Evolutionary conservation across 2,329 filamentous ascomycete genomes (phyloP).

Genomic region (Beauveria varroae): DNA sequence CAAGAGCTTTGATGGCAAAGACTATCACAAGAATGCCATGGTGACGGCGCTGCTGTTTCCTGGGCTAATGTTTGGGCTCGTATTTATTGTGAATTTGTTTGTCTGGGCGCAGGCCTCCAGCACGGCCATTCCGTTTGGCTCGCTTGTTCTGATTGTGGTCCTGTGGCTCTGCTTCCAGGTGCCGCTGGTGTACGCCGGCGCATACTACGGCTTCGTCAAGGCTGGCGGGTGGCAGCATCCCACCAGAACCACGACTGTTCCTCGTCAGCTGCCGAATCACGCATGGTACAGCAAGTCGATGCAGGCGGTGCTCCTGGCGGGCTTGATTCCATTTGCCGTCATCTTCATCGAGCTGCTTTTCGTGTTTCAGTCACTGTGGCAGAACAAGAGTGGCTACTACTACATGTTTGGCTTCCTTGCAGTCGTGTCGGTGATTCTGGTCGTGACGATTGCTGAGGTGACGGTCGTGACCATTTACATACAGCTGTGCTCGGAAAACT

Average conservation of each 20-base stretch:
- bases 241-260: constrained; percentile 63
- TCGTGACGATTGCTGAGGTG: constrained; percentile 73
- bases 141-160: constrained; percentile 61
- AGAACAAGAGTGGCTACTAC: constrained; percentile 87
- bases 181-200: constrained; percentile 73
- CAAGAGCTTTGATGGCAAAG: constrained; percentile 70
- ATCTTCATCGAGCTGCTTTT: constrained; percentile 84
- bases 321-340: constrained; percentile 76
- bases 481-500: constrained; percentile 77
- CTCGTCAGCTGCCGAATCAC: constrained; percentile 67
- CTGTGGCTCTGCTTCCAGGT: constrained; percentile 84
- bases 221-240: constrained; percentile 71
- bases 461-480: constrained; percentile 78
- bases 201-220: constrained; percentile 66
- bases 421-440: constrained; percentile 63
- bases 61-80: constrained; percentile 63
- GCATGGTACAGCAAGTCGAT: constrained; percentile 65
- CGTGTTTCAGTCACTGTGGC: constrained; percentile 81
- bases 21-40: constrained; percentile 69
- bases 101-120: constrained; percentile 86
- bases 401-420: constrained; percentile 85
- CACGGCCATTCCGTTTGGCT: constrained; percentile 78
- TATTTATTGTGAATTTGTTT: constrained; percentile 80
- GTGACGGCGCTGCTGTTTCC: constrained; percentile 74
- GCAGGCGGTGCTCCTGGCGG: constrained; percentile 62